Conservation (phyloP, 148 eudicot genomes). For the Amaranthus palmeri region DNA sequence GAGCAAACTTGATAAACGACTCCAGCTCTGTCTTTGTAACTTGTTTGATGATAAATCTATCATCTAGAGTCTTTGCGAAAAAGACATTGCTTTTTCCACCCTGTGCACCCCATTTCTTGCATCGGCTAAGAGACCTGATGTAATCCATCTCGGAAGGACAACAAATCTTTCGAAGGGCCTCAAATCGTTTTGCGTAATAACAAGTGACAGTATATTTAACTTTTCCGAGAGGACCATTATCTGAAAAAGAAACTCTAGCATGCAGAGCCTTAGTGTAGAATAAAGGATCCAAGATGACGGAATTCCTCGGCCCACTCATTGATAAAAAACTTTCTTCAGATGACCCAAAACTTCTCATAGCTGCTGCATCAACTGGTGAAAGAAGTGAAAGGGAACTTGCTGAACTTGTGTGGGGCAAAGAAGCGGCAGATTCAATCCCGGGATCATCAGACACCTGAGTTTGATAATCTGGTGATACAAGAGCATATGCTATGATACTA, state of each 20-base stretch:
- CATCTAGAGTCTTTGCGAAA: constrained; percentile 75
- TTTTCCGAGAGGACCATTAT: constrained; percentile 74
- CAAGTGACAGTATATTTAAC: constrained; percentile 76
- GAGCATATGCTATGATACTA: constrained; percentile 72
- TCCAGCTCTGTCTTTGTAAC: constrained; percentile 69
- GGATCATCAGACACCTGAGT: constrained; percentile 57
- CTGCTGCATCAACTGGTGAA: constrained; percentile 46
- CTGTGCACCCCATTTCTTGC: constrained; percentile 96
- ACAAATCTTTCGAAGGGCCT: constrained; percentile 72
- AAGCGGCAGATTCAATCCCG: constrained; percentile 33
- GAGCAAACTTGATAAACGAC: constrained; percentile 89
- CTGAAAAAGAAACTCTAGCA: constrained; percentile 61
- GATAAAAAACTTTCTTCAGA: constrained; percentile 57
- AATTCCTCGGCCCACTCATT: constrained; percentile 48
- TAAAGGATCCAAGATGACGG: constrained; percentile 53
- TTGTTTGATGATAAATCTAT: constrained; percentile 87
- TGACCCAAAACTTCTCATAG: constrained; percentile 56
- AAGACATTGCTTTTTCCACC: constrained; percentile 78
- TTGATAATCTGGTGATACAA: constrained; percentile 57
- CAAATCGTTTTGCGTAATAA: constrained; percentile 84
- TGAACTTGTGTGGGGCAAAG: constrained; percentile 45
- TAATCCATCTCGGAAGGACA: constrained; percentile 81
- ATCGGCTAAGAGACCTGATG: constrained; percentile 82
- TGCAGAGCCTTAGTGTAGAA: constrained; percentile 66
- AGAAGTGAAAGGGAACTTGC: constrained; percentile 31